Evolutionary conservation across 768 basidiomycete genomes (phyloP).

Genomic region (Tubosaeta sp.): DNA sequence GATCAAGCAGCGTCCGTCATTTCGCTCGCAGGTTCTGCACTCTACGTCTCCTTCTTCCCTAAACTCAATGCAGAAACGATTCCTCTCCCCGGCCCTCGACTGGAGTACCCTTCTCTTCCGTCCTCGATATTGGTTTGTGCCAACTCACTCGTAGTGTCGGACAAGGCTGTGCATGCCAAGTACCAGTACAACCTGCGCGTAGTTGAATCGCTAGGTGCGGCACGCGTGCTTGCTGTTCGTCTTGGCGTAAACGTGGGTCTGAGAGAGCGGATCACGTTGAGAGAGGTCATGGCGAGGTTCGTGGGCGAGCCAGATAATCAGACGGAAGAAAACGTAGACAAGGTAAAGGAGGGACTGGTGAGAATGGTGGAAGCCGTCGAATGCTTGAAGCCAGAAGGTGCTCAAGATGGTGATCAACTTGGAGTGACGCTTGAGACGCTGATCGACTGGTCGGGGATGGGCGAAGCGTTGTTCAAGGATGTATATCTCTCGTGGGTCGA

Average conservation of each 20-base stretch:
- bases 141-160: conserved; percentile 68
- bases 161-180: conserved; percentile 75
- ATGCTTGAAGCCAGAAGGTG: conserved; percentile 44
- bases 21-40: conserved; percentile 61
- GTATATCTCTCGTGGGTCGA: conserved; percentile 78
- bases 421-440: conserved; percentile 76
- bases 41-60: conserved; percentile 83
- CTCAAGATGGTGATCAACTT: conserved; percentile 38
- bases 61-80: conserved; percentile 61
- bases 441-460: conserved; percentile 59
- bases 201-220: conserved; percentile 83
- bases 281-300: conserved; percentile 62
- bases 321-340: conserved; percentile 38
- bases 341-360: conserved; percentile 46
- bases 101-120: conserved; percentile 20
- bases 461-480: conserved; percentile 50
- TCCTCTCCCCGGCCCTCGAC: conserved; percentile 46
- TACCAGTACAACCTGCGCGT: conserved; percentile 85
- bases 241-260: conserved; percentile 44
- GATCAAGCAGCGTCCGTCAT: conserved; percentile 90
- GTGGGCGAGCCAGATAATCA: conserved; percentile 40
- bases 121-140: conserved; percentile 27
- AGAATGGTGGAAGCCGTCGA: conserved; percentile 46
- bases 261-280: conserved; percentile 51
- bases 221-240: conserved; percentile 62